A percentile compares a stretch with the other conserved stretches of the same genome.
Conservation (phyloP, 306 rosid species). For the Fragaria vesca region DNA sequence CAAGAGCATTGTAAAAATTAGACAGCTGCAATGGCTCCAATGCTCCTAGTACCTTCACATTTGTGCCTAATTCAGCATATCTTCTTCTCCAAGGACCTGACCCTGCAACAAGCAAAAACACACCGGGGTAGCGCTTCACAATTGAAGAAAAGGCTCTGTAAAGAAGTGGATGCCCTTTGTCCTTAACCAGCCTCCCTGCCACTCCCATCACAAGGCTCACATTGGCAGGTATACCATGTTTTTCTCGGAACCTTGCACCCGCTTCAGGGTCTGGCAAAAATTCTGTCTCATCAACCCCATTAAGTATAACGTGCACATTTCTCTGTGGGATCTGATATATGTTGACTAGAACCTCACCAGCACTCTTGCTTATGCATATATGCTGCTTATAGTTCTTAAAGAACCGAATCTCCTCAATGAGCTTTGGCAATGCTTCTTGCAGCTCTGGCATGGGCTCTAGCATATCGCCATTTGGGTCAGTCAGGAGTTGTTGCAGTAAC, state of each 20-base stretch:
- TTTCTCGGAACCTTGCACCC: conserved; percentile 17
- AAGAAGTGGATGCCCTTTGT: conserved; percentile 33
- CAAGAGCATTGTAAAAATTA: conserved; percentile 25
- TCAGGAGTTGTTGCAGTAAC: conserved; percentile 29
- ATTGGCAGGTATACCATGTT: conserved; percentile 17
- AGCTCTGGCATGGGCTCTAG: conserved; percentile 19
- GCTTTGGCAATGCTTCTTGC: conserved; percentile 33
- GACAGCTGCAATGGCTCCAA: conserved; percentile 27
- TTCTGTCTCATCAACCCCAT: conserved; percentile 28
- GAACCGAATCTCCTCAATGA: conserved; percentile 22
- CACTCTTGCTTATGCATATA: conserved; percentile 31
- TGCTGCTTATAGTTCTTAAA: conserved; percentile 23
- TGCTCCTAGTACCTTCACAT: conserved; percentile 31
- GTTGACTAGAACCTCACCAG: conserved; percentile 27
- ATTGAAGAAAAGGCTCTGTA: conserved; percentile 30
- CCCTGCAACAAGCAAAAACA: conserved; percentile 27
- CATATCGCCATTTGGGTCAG: neutral
- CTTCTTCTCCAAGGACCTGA: conserved; percentile 35
- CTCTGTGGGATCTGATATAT: conserved; percentile 27
- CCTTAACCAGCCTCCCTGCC: conserved; percentile 31
- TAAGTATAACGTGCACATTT: conserved; percentile 30
- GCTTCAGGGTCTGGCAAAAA: conserved; percentile 19
- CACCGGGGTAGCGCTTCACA: neutral
- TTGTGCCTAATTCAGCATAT: conserved; percentile 29
- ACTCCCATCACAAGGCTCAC: conserved; percentile 36